Conservation (phyloP, 2,329 filamentous ascomycete genomes). For the Fusarium kyushuense region DNA sequence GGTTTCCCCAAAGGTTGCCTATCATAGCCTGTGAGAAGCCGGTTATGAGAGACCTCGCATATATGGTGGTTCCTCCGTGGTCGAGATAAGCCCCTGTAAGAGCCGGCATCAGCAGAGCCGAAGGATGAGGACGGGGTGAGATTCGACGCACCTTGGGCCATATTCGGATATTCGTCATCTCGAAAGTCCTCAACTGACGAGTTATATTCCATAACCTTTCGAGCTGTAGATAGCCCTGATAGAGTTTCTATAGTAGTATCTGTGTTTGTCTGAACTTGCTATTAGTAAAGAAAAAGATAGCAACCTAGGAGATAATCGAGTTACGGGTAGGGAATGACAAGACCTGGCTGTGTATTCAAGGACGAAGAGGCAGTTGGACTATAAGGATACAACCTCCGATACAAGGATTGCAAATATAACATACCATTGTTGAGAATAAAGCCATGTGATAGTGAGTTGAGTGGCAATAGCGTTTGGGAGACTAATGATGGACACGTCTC, state of each 20-base stretch:
- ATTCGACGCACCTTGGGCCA: slow-evolving; percentile 42
- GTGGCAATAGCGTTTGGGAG: background rate
- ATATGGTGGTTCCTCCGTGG: slow-evolving; percentile 69
- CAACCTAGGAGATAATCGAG: background rate
- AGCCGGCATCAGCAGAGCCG: slow-evolving; percentile 13
- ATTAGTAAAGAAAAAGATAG: background rate
- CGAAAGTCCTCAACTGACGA: slow-evolving; percentile 42
- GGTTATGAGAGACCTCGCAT: slow-evolving; percentile 68
- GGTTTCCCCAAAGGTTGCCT: slow-evolving; percentile 73
- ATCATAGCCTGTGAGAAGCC: slow-evolving; percentile 68
- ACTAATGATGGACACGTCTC: background rate
- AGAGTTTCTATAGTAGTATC: slow-evolving; percentile 20
- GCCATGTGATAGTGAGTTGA: slow-evolving; percentile 8
- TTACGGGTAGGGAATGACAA: background rate
- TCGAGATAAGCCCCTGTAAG: slow-evolving; percentile 63
- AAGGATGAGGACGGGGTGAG: background rate
- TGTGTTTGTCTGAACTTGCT: slow-evolving; percentile 21
- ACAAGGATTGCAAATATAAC: slow-evolving; percentile 3
- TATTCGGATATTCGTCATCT: slow-evolving; percentile 47
- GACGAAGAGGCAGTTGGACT: background rate
- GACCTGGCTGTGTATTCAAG: background rate
- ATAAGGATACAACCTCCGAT: background rate
- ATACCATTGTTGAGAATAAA: slow-evolving; percentile 36
- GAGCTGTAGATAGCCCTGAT: slow-evolving; percentile 13
- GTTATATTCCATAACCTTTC: slow-evolving; percentile 44